These are phyloP conservation scores for Neovahlkampfia damariscottae DNA, from an alignment of 78 protist genomes.

Conservation along the genomic window DNA sequence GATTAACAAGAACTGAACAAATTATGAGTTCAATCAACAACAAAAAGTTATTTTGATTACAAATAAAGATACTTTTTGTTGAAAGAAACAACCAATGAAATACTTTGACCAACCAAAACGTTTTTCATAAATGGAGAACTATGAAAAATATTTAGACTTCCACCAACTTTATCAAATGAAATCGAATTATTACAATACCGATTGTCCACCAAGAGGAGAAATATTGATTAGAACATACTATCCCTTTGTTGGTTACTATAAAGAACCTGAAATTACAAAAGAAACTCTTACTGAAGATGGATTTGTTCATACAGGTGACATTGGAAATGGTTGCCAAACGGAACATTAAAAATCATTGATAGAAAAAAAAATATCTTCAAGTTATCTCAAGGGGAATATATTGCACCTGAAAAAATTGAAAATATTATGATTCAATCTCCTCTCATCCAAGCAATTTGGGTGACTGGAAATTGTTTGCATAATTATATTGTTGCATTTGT, in stretches of 20 bases:
- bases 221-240: no score
- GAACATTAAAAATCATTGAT: constrained; percentile 71
- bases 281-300: constrained; percentile 65
- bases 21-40: no score
- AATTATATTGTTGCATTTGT: not conserved
- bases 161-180: no score
- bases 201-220: no score
- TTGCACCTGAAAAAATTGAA: constrained; percentile 64
- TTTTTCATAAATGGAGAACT: no score
- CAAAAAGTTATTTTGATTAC: no score
- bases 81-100: no score
- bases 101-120: no score
- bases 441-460: not conserved
- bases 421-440: not conserved
- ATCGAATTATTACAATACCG: no score
- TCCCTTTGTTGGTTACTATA: constrained; percentile 86
- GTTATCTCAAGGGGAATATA: constrained; percentile 90
- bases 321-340: constrained; percentile 58
- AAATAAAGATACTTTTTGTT: no score
- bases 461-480: not conserved
- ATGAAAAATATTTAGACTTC: no score
- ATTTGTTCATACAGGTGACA: constrained; percentile 94
- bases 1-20: no score
- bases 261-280: constrained; percentile 64
- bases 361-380: constrained; percentile 87